Evolutionary conservation across 2,329 filamentous ascomycete species (phyloP).

Genomic region (Colletotrichum sp.): DNA sequence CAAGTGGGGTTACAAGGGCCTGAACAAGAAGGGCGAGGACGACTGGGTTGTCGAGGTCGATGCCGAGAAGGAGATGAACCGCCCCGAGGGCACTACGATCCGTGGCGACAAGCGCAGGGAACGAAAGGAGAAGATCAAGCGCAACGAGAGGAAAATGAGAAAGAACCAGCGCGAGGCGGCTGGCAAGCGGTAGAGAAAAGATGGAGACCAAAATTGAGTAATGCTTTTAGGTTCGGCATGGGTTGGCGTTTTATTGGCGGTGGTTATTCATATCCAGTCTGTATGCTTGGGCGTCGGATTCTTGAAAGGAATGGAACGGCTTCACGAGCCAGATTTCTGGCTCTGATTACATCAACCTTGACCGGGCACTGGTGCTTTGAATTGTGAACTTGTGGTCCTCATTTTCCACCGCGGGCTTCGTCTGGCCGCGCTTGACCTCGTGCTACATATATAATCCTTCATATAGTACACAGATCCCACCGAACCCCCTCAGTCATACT

Average conservation of each 20-base stretch:
- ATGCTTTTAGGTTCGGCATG: slow-evolving; percentile 16
- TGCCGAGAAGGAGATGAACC: slow-evolving; percentile 69
- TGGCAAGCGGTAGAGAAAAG: slow-evolving; percentile 25
- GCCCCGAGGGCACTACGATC: slow-evolving; percentile 66
- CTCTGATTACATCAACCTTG: background rate
- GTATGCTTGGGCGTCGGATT: slow-evolving; percentile 7
- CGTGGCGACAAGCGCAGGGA: slow-evolving; percentile 67
- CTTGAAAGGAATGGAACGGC: slow-evolving; percentile 6
- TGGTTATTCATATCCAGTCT: slow-evolving; percentile 11
- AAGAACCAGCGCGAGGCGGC: slow-evolving; percentile 61
- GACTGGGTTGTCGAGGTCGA: slow-evolving; percentile 96
- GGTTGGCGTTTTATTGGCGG: slow-evolving; percentile 13
- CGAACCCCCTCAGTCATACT: background rate
- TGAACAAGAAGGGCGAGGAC: slow-evolving; percentile 82
- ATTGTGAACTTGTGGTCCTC: background rate
- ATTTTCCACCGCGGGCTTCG: background rate
- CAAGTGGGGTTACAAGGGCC: slow-evolving; percentile 93
- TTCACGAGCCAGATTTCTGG: background rate
- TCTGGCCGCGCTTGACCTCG: background rate
- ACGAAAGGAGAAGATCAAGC: slow-evolving; percentile 71
- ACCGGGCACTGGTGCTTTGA: background rate
- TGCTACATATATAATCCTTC: slow-evolving; percentile 3
- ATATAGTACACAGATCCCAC: slow-evolving; percentile 15
- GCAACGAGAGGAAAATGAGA: slow-evolving; percentile 73
- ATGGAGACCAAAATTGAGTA: background rate